phyloP scores from a whole-genome alignment of 371 early-diverging fungal genomes.

The Mortierella sp. region DNA sequence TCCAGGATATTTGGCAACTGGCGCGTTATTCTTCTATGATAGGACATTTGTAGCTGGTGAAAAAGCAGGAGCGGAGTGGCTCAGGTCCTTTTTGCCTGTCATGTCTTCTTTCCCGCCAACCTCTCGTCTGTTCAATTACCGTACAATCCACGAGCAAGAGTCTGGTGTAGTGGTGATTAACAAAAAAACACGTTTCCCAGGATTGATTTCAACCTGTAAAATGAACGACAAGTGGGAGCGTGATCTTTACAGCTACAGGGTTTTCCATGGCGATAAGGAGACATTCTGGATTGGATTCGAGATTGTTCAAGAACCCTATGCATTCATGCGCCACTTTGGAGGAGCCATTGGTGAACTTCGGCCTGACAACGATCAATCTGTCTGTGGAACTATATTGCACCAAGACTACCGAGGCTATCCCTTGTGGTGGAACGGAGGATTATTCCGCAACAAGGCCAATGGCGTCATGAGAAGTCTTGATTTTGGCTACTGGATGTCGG shows the following conservation, averaged over 20 bases:
- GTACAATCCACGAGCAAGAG: constrained; percentile 70
- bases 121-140: constrained; percentile 63
- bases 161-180: constrained; percentile 75
- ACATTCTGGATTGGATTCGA: constrained; percentile 70
- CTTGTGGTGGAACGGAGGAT: constrained; percentile 67
- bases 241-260: constrained; percentile 59
- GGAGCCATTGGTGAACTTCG: constrained; percentile 66
- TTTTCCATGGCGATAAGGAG: constrained; percentile 66
- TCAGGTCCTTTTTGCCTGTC: constrained; percentile 63
- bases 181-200: constrained; percentile 63
- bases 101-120: constrained; percentile 58
- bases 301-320: constrained; percentile 67
- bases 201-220: constrained; percentile 68
- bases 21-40: constrained; percentile 75
- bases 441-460: constrained; percentile 57
- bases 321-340: constrained; percentile 61
- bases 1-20: constrained; percentile 65
- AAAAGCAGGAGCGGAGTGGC: constrained; percentile 57
- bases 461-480: constrained; percentile 14
- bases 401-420: constrained; percentile 56
- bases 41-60: constrained; percentile 63
- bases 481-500: constrained; percentile 27
- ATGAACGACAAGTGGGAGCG: constrained; percentile 52
- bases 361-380: constrained; percentile 17
- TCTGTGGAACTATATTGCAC: constrained; percentile 68